A percentile compares a stretch with the other conserved stretches of the same genome.
phyloP scores from a whole-genome alignment of 2,329 filamentous ascomycete genomes.

The Colletotrichum eremochloae region DNA sequence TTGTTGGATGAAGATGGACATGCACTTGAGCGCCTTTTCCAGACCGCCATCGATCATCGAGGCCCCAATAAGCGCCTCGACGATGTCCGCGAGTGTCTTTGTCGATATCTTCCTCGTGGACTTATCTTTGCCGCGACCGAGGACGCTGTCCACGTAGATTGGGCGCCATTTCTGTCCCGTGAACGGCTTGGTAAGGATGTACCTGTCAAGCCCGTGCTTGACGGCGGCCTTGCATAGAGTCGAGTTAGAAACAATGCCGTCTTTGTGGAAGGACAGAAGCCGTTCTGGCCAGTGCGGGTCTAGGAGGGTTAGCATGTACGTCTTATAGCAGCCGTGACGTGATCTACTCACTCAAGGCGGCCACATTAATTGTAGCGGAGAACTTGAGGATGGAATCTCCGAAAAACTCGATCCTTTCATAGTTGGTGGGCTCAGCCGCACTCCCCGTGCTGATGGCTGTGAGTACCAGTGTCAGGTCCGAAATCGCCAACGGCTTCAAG shows the following conservation, averaged over 20 bases:
- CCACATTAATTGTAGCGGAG: slow-evolving; percentile 75
- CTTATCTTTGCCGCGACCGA: slow-evolving; percentile 43
- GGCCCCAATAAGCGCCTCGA: slow-evolving; percentile 87
- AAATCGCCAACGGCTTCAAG: slow-evolving; percentile 64
- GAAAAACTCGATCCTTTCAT: slow-evolving; percentile 88
- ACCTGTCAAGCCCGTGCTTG: slow-evolving; percentile 75
- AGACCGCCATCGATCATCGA: slow-evolving; percentile 78
- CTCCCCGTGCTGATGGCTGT: slow-evolving; percentile 78
- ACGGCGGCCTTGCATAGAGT: slow-evolving; percentile 77
- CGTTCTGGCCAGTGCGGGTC: slow-evolving; percentile 82
- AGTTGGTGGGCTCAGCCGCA: slow-evolving; percentile 73
- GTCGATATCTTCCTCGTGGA: slow-evolving; percentile 66
- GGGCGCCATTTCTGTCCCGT: slow-evolving; percentile 81
- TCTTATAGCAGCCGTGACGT: background rate
- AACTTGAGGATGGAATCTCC: slow-evolving; percentile 89
- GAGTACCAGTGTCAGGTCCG: slow-evolving; percentile 64
- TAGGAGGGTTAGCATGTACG: slow-evolving; percentile 47
- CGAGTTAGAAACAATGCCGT: slow-evolving; percentile 79
- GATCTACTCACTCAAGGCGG: slow-evolving; percentile 60
- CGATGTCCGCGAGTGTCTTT: slow-evolving; percentile 88
- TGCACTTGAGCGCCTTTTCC: slow-evolving; percentile 71
- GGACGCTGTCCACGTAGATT: slow-evolving; percentile 63
- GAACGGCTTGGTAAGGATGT: slow-evolving; percentile 77
- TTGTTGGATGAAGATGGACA: slow-evolving; percentile 75
- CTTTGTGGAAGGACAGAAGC: slow-evolving; percentile 77